Evolutionary conservation across 2,329 filamentous ascomycete species (phyloP).

Genomic region (Byssochlamys sp.): DNA sequence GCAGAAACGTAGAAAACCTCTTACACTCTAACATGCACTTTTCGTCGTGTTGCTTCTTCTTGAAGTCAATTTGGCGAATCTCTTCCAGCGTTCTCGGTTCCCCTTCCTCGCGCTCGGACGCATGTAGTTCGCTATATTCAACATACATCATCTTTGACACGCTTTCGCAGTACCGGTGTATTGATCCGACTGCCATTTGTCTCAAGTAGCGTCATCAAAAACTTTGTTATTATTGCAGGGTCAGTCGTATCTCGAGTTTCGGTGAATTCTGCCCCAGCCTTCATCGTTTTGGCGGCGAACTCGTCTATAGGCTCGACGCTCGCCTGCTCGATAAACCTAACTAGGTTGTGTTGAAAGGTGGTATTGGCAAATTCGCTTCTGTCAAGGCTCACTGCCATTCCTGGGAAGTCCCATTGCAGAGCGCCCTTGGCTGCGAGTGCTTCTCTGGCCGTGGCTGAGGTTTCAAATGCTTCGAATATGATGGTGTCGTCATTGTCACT

Average conservation of each 20-base stretch:
- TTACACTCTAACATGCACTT: slow-evolving; percentile 26
- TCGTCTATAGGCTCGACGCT: slow-evolving; percentile 44
- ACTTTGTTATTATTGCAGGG: slow-evolving; percentile 49
- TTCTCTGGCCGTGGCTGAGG: slow-evolving; percentile 44
- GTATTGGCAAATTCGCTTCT: slow-evolving; percentile 26
- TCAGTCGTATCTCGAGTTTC: slow-evolving; percentile 51
- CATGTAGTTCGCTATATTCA: slow-evolving; percentile 18
- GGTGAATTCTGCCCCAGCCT: slow-evolving; percentile 40
- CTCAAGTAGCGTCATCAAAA: slow-evolving; percentile 53
- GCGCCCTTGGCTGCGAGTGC: slow-evolving; percentile 45
- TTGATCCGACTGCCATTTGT: slow-evolving; percentile 37
- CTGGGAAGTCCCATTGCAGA: slow-evolving; percentile 53
- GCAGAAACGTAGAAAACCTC: slow-evolving; percentile 32
- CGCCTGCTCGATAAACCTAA: slow-evolving; percentile 48
- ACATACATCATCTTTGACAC: slow-evolving; percentile 54
- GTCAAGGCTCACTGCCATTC: slow-evolving; percentile 41
- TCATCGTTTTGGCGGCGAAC: slow-evolving; percentile 45
- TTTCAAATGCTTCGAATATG: slow-evolving; percentile 54
- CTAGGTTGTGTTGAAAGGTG: slow-evolving; percentile 41
- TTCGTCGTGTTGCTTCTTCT: slow-evolving; percentile 15
- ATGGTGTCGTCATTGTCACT: slow-evolving; percentile 15
- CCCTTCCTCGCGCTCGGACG: too few relatives aligned
- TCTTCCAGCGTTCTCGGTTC: not conserved
- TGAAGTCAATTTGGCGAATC: slow-evolving; percentile 14
- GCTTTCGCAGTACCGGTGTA: slow-evolving; percentile 42